Evolutionary conservation across 1,139 yeast genomes (phyloP), one percentile per base, ranked within the genome.

Genomic region (Martiniozyma asiatica): DNA sequence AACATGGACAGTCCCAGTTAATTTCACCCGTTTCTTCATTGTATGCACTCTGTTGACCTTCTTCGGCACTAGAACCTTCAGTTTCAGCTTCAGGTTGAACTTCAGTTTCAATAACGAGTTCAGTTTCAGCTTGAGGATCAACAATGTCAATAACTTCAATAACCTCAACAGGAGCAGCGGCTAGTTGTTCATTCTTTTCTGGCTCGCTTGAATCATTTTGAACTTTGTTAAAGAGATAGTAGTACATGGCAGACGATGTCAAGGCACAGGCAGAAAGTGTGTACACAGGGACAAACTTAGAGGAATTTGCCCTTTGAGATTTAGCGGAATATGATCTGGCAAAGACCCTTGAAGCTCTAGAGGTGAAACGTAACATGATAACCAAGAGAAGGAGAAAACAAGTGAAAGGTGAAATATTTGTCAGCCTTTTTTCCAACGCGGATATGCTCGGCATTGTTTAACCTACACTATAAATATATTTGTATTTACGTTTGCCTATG

Each of bases 1-100:
- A 65, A 59, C 99, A 92, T n/a, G 98, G 96, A 56, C 99, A 92
- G 52, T 92, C 98, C 99, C 99, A 92, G 72, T 92, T 89, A 58
- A 92, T 92, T 56, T 89, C 98, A 23, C 98, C 98, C 6, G 99
- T 89, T 48, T 82, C 95, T 28, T 97, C 97, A 59, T 89, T 74
- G 59, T 75, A 89, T 3, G 98, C 96, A 39, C 42, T 55, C 12
- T 52, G 56, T 24, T 38, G 45, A 15, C 34, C 44, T 4, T 38
- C 45, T 20, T 44, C 38, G 21, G 31, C 39, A n/a, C n/a, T n/a
- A n/a, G n/a, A n/a, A n/a, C n/a, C n/a, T 24, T 33, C 39, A 9
- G 30, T 36, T n/a, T 38, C 30, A 25, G 39, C 35, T 9, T 25
- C 13, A 6, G 6, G 23, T 21, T 15, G 23, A 9, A 18, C 30